Conservation (phyloP, 2,329 filamentous ascomycete species). For the Chaetoscypha palmicola region DNA sequence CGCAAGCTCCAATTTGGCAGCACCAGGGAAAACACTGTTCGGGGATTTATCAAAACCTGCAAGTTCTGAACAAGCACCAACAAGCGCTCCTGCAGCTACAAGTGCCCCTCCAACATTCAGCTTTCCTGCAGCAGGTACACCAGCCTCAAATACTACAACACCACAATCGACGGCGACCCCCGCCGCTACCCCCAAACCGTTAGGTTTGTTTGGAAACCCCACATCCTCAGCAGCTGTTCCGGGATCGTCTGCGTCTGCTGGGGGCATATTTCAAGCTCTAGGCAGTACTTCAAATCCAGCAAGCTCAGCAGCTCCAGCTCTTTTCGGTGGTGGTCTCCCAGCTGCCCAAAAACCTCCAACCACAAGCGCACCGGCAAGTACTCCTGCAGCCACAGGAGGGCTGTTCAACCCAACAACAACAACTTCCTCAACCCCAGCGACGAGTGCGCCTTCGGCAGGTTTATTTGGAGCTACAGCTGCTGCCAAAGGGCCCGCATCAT, state of each 20-base stretch:
- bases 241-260: slow-evolving; percentile 10
- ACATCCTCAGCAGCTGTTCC: slow-evolving; percentile 3
- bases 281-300: slow-evolving; percentile 10
- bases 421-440: slow-evolving; percentile 12
- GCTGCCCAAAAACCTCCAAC: neutral
- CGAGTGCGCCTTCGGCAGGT: slow-evolving; percentile 11
- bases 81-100: slow-evolving; percentile 7
- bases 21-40: slow-evolving; percentile 5
- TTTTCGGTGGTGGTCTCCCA: neutral
- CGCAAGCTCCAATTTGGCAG: slow-evolving; percentile 1
- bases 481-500: slow-evolving; percentile 7
- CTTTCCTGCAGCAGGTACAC: neutral
- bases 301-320: slow-evolving; percentile 7
- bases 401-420: slow-evolving; percentile 8
- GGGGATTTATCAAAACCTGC: too few species aligned
- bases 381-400: slow-evolving; percentile 1
- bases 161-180: neutral
- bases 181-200: neutral
- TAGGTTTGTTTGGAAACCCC: neutral
- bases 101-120: slow-evolving; percentile 2
- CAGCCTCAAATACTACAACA: too few species aligned
- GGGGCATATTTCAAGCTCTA: neutral
- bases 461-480: slow-evolving; percentile 27
- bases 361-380: neutral
- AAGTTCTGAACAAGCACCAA: too few species aligned